Conservation (phyloP, 805 yeast genomes). For the Lipomyces spencermartinsiae region DNA sequence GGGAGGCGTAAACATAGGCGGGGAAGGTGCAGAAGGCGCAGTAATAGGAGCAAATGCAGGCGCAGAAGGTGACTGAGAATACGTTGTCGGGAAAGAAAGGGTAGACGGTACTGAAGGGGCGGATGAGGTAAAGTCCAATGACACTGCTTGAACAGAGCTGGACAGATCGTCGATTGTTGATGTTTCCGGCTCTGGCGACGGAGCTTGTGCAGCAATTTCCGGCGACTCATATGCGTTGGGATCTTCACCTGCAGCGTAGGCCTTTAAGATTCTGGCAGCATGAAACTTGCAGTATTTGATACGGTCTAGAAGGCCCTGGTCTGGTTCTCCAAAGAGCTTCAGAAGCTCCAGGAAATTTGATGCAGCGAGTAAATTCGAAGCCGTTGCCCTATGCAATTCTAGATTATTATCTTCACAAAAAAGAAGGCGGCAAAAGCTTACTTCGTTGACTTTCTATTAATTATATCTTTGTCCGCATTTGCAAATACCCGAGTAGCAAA, state of each 20-base stretch:
- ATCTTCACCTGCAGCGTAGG: slow-evolving; percentile 57
- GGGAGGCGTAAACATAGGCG: slow-evolving; percentile 28
- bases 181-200: background rate
- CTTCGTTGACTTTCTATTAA: slow-evolving; percentile 51
- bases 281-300: slow-evolving; percentile 69
- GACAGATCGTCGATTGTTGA: background rate
- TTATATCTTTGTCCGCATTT: slow-evolving; percentile 57
- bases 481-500: slow-evolving; percentile 68
- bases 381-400: slow-evolving; percentile 48
- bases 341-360: slow-evolving; percentile 60
- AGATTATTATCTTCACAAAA: background rate
- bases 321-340: slow-evolving; percentile 47
- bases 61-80: slow-evolving; percentile 20
- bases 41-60: slow-evolving; percentile 22
- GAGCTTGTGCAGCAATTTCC: slow-evolving; percentile 18
- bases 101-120: slow-evolving; percentile 13
- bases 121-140: background rate
- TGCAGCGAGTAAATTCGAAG: slow-evolving; percentile 59
- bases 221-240: slow-evolving; percentile 62
- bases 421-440: slow-evolving; percentile 7
- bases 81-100: slow-evolving; percentile 5
- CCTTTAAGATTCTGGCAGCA: slow-evolving; percentile 61
- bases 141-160: background rate
- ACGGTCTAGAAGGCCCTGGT: slow-evolving; percentile 46
- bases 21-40: slow-evolving; percentile 28